Conservation (phyloP, 2,329 filamentous ascomycete species). For the Claviceps monticola region DNA sequence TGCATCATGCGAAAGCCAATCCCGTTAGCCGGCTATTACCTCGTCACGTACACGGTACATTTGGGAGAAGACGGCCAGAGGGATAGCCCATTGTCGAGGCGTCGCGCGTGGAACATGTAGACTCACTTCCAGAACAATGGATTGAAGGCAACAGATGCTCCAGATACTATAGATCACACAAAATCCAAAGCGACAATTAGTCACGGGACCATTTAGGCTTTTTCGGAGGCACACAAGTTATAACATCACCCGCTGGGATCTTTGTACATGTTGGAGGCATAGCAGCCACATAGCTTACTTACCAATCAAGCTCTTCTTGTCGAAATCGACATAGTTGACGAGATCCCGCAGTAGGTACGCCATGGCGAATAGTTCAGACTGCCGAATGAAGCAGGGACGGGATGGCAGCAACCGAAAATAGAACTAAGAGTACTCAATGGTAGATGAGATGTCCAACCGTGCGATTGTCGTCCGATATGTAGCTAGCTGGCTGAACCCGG, state of each 20-base stretch:
- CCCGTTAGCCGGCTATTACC: neutral
- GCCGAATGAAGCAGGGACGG: neutral
- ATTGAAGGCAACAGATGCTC: slow-evolving; percentile 77
- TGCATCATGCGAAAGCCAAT: slow-evolving; percentile 20
- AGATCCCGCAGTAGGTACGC: slow-evolving; percentile 26
- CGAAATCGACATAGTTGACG: slow-evolving; percentile 53
- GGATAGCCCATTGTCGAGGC: neutral
- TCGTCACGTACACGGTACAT: neutral
- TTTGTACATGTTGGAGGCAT: neutral
- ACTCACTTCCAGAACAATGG: slow-evolving; percentile 99
- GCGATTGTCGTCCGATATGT: neutral
- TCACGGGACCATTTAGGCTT: neutral
- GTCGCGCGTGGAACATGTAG: neutral
- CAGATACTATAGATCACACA: slow-evolving; percentile 47
- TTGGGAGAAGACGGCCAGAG: too few species aligned
- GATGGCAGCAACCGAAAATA: neutral
- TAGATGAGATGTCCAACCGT: neutral
- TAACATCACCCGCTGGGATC: neutral
- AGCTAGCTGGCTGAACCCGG: neutral
- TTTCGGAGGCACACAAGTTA: neutral
- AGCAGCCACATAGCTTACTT: slow-evolving; percentile 19
- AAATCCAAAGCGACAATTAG: slow-evolving; percentile 2
- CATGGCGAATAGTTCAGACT: slow-evolving; percentile 19
- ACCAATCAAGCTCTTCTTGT: slow-evolving; percentile 54
- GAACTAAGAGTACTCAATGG: neutral